Evolutionary conservation across 2,329 filamentous ascomycete genomes (phyloP).

Genomic region (Ascochyta rabiei): DNA sequence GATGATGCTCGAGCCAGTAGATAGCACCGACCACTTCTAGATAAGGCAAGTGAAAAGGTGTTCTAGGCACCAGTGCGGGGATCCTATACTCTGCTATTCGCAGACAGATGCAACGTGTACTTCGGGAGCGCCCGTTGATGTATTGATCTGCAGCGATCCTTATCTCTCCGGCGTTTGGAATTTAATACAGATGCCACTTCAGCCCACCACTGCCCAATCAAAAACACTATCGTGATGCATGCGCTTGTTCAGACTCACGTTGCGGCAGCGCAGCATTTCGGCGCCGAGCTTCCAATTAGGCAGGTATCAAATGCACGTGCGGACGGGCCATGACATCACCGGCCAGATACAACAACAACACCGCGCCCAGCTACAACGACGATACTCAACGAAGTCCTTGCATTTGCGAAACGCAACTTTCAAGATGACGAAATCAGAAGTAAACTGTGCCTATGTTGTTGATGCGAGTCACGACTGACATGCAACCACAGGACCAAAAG

Average conservation of each 20-base stretch:
- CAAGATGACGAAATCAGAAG: conserved; percentile 7
- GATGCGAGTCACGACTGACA: conserved; percentile 1
- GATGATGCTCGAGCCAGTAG: no score
- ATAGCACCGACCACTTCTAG: no score
- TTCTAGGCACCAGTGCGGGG: no score
- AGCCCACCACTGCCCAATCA: conserved; percentile 6
- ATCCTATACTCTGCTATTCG: no score
- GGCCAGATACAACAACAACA: conserved; percentile 1
- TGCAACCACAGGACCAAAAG: conserved; percentile 23
- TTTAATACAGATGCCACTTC: not conserved
- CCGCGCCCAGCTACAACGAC: not conserved
- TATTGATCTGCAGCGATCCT: conserved; percentile 12
- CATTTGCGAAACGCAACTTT: not conserved
- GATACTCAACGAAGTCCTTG: not conserved
- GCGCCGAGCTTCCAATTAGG: conserved; percentile 16
- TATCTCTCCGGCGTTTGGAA: conserved; percentile 3
- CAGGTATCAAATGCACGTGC: conserved; percentile 17
- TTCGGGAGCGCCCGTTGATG: conserved; percentile 10
- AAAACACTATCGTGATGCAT: conserved; percentile 1
- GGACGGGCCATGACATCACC: conserved; percentile 12
- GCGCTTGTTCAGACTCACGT: conserved; percentile 8
- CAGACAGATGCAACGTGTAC: conserved; percentile 11
- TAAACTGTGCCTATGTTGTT: not conserved
- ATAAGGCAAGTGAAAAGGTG: no score
- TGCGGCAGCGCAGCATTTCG: conserved; percentile 2